Base-by-base conservation (phyloP, 2,329 filamentous ascomycete genomes). In the Fusarium poae region DNA sequence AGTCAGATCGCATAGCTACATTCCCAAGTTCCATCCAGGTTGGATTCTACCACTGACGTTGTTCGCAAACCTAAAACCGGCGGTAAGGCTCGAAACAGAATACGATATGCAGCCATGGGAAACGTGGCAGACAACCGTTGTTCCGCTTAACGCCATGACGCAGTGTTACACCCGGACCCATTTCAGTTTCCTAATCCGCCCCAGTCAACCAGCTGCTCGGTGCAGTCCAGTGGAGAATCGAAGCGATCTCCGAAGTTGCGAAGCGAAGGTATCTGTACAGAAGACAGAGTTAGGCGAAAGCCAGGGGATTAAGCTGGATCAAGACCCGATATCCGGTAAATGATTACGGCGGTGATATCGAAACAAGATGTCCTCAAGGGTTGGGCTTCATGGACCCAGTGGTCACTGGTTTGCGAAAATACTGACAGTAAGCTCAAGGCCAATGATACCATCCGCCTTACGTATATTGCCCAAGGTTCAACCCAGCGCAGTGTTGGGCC, bases 161-260 rank as follows among this genome's bases (percentile, higher is more conserved):
- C 70, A 72, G 60, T 55, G 61, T 62, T 50, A 46, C 53, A 65
- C 27, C 46, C 52, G 52, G 62, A 48, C 44, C 69, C 61, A 51
- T 70, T 60, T 53, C 45, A 37, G 44, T 43, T 58, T 60, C 62
- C 65, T 50, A 64, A 74, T 70, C 65, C 60, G 72, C 72, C 58
- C 72, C 72, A 58, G 60, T 66, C 53, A 66, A 74, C 72, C 72
- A 65, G 65, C 56, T 69, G 54, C 62, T 74, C 69, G 72, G 72
- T 73, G 72, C 72, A 39, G 65, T 62, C 55, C 60, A 40, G 65
- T 71, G 62, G 69, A 63, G 70, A 32, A 56, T 29, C 40, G 43
- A 45, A 45, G 18, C 12, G 18, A 45, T 30, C 27, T 29, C 27
- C 12, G 29, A 45, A 18, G 43, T 45, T 30, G 18, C 25, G 27